Base-by-base conservation (phyloP, 306 rosid species). In the Gastrolobium bilobum region DNA sequence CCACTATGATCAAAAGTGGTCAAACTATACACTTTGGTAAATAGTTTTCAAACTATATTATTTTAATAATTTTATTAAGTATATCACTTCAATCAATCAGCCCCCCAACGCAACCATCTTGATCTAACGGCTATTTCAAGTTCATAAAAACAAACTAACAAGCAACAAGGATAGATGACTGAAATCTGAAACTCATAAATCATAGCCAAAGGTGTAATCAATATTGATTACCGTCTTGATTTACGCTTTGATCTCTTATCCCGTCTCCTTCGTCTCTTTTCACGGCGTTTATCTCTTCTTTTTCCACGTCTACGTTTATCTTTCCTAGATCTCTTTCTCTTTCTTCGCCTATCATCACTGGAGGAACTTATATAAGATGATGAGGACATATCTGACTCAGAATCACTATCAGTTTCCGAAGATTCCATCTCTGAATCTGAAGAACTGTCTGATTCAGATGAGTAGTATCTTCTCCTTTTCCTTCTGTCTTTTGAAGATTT, bases 391-490 rank as follows among this genome's bases (percentile, higher is more conserved):
- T 83, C 79, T 3, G 94, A 89, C 65, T 96, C 97, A 37, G 97
- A 87, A 85, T 83, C 98, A 88, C 91, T 89, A 81, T 93, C 97
- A 70, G 90, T 82, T 70, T 91, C 99, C 0, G 97, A 89, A 26
- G 97, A 91, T 56, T 90, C 94, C 11, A 43, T 20, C 10, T 95
- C 98, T 59, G 97, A 81, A 86, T 91, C 99, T 6, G 94, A 93
- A 50, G 91, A 88, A 81, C 90, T 96, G 60, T 84, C 93, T 2
- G 99, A 89, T 29, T 84, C 90, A 0, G 94, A 88, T 63, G 93
- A 84, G 81, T 89, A 75, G 69, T 93, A 82, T 88, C 67, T 91
- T 84, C 87, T 87, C 88, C 90, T 89, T 82, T 85, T 96, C 88
- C 84, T 88, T 88, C 76, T 81, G 52, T 90, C 92, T 77, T 85